These are phyloP conservation scores for Colletotrichum sublineola DNA, from an alignment of 2,329 filamentous ascomycete genomes.

Conservation along the genomic window DNA sequence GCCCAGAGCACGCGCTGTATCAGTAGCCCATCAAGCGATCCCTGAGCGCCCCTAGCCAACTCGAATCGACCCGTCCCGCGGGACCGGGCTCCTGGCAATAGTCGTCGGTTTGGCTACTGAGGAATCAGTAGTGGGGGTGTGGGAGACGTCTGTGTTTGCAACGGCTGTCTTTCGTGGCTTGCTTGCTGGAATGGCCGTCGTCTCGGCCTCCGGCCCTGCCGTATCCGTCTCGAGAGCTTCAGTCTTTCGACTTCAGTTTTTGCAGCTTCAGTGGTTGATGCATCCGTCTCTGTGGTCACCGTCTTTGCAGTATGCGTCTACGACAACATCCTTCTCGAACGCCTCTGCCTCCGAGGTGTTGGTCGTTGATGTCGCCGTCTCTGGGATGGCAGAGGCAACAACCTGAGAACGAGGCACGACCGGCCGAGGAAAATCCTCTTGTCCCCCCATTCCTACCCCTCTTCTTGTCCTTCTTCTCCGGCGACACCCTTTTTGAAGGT, in stretches of 20 bases:
- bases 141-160: neutral
- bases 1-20: too few species aligned
- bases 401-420: neutral
- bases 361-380: neutral
- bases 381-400: neutral
- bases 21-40: neutral
- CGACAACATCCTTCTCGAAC: too few species aligned
- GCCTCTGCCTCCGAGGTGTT: neutral
- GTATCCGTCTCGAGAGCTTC: neutral
- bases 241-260: neutral
- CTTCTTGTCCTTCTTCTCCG: neutral
- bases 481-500: neutral
- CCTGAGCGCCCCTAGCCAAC: neutral
- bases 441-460: neutral
- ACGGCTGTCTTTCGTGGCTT: neutral
- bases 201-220: too few species aligned
- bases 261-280: too few species aligned
- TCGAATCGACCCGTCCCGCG: neutral
- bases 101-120: neutral
- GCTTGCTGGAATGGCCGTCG: neutral
- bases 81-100: neutral
- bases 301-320: neutral
- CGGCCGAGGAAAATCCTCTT: constrained; percentile 14
- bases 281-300: neutral
- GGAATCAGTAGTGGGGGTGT: neutral